Percentiles rank a stretch among this genome's conserved stretches.
Evolutionary conservation across 768 basidiomycete genomes (phyloP).

Genomic region (Tylopilus balloui): DNA sequence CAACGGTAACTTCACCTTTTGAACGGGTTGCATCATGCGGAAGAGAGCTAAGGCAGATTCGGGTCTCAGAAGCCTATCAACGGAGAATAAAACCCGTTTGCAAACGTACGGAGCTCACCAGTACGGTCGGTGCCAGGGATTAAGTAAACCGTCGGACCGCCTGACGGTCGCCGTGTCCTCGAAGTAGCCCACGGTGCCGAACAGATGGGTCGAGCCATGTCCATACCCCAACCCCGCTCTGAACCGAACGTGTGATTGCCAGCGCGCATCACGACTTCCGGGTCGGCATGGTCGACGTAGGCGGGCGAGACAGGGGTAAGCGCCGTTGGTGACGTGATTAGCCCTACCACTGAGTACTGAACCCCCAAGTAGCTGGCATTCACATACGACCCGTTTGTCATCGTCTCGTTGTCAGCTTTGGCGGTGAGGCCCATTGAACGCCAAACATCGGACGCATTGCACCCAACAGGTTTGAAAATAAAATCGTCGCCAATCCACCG

Average conservation of each 20-base stretch:
- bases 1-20: conserved; percentile 38
- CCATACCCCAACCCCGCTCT: conserved; percentile 52
- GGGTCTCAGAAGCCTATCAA: background rate
- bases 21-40: conserved; percentile 38
- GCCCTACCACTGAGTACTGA: background rate
- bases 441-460: conserved; percentile 43
- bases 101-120: conserved; percentile 29
- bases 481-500: conserved; percentile 40
- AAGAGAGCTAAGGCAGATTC: background rate
- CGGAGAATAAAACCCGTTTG: background rate
- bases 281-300: conserved; percentile 44
- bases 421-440: conserved; percentile 49
- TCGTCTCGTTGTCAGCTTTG: conserved; percentile 35
- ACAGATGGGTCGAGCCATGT: conserved; percentile 59
- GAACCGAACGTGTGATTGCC: conserved; percentile 44
- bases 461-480: conserved; percentile 45
- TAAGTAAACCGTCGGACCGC: conserved; percentile 51
- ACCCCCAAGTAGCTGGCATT: conserved; percentile 14
- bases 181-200: conserved; percentile 51
- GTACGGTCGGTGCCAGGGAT: conserved; percentile 51
- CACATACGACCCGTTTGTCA: conserved; percentile 52
- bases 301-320: conserved; percentile 51
- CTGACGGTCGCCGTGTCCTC: conserved; percentile 38
- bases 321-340: conserved; percentile 15
- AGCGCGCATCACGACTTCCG: conserved; percentile 38